Percentiles rank a stretch among this genome's conserved stretches.
These are phyloP conservation scores for Dichotomopilus funicola DNA, from an alignment of 2,329 filamentous ascomycete genomes.

Conservation along the genomic window DNA sequence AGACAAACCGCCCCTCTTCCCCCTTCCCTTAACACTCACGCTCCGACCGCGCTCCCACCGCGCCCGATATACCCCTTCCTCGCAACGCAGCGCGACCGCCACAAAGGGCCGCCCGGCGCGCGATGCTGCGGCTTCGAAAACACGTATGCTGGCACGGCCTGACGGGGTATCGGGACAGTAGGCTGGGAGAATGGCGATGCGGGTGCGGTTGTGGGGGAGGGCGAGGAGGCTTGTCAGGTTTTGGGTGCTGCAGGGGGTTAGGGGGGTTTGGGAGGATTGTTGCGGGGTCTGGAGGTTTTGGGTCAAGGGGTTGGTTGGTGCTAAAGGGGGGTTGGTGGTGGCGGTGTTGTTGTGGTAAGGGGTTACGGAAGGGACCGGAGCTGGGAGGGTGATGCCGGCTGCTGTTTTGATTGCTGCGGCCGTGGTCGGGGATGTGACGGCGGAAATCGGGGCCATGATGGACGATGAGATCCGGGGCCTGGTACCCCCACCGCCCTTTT, in stretches of 20 bases:
- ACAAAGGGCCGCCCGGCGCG: conserved; percentile 26
- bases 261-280: background rate
- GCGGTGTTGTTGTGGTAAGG: background rate
- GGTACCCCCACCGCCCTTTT: too few relatives aligned
- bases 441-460: background rate
- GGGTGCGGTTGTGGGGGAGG: conserved; percentile 14
- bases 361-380: background rate
- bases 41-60: background rate
- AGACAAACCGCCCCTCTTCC: background rate
- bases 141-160: conserved; percentile 21
- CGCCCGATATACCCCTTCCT: conserved; percentile 16
- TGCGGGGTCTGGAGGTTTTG: conserved; percentile 1
- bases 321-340: background rate
- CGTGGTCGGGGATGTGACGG: background rate
- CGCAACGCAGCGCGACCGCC: conserved; percentile 23
- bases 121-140: conserved; percentile 23
- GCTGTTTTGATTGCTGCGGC: background rate
- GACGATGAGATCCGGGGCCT: background rate
- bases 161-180: conserved; percentile 23
- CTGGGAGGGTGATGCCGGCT: background rate
- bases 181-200: conserved; percentile 27
- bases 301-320: conserved; percentile 9
- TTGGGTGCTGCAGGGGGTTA: conserved; percentile 12
- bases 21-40: background rate
- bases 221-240: conserved; percentile 25